Conservation (phyloP, 495 filamentous ascomycete species). For the Hyaloscypha bicolor region DNA sequence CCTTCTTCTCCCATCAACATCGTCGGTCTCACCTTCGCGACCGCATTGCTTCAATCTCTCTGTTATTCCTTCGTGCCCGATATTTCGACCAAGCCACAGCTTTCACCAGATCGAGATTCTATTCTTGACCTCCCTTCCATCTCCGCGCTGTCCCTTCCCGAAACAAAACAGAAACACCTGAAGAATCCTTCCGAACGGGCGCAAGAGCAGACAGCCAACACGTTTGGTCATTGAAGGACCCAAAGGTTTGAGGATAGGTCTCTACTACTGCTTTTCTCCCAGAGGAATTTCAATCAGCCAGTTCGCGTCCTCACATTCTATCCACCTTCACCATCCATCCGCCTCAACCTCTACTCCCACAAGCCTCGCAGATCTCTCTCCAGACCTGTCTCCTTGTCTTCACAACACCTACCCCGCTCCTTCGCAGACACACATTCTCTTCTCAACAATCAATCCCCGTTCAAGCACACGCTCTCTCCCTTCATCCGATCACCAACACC, state of each 20-base stretch:
- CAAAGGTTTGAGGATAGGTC: constrained; percentile 37
- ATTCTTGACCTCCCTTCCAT: constrained; percentile 8
- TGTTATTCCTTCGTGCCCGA: constrained; percentile 5
- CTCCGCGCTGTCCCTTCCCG: constrained; percentile 21
- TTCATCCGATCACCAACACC: constrained; percentile 56
- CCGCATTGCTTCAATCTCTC: background rate
- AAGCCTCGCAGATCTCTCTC: constrained; percentile 32
- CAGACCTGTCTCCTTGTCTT: constrained; percentile 32
- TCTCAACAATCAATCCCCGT: constrained; percentile 28
- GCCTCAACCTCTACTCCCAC: constrained; percentile 32
- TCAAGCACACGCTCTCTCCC: constrained; percentile 35
- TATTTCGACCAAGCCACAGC: background rate
- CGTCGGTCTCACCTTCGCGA: background rate
- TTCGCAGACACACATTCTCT: constrained; percentile 28
- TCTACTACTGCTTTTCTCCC: constrained; percentile 35
- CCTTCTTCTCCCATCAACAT: constrained; percentile 8
- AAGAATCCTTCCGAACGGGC: constrained; percentile 18
- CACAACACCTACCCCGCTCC: constrained; percentile 31
- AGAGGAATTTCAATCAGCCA: constrained; percentile 31
- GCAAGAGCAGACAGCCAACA: constrained; percentile 17
- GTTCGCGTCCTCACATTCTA: constrained; percentile 24
- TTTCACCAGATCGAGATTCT: background rate
- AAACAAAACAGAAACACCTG: constrained; percentile 30
- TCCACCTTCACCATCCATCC: constrained; percentile 31
- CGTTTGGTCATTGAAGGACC: constrained; percentile 29